phyloP scores from a whole-genome alignment of 179 eudicot species.

The Amaranthus tricolor region DNA sequence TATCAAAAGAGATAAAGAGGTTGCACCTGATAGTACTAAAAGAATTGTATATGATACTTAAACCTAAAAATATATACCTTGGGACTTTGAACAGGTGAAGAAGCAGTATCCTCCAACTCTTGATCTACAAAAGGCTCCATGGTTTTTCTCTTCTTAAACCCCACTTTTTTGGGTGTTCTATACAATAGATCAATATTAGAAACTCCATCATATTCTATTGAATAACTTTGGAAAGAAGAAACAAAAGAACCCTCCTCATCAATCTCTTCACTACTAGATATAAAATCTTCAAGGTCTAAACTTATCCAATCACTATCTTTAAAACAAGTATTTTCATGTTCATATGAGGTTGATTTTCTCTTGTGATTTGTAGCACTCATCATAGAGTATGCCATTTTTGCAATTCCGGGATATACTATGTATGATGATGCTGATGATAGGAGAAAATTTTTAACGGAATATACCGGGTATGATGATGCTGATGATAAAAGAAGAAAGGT shows the following conservation, averaged over 20 bases:
- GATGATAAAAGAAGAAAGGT: too few relatives aligned
- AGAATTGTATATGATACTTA: not conserved
- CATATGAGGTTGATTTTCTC: not conserved
- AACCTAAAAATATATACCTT: constrained; percentile 4
- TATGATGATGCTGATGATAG: too few relatives aligned
- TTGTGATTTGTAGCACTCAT: constrained; percentile 23
- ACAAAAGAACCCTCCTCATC: constrained; percentile 4
- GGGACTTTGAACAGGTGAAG: constrained; percentile 30
- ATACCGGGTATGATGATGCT: too few relatives aligned
- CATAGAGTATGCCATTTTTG: constrained; percentile 20
- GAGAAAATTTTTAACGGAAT: too few relatives aligned
- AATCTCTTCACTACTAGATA: not conserved
- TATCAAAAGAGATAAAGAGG: not conserved
- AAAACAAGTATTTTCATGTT: not conserved
- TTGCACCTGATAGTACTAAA: not conserved
- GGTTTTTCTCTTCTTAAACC: constrained; percentile 8
- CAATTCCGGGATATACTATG: too few relatives aligned
- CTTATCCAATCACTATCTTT: constrained; percentile 11
- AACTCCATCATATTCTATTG: not conserved
- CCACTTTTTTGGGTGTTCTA: not conserved
- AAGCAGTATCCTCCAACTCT: constrained; percentile 36
- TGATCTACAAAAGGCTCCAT: constrained; percentile 19
- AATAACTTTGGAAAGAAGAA: not conserved
- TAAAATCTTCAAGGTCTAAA: constrained; percentile 15
- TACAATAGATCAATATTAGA: constrained; percentile 3